These are phyloP conservation scores for Chlorella sorokiniana DNA, from an alignment of 139 green algal genomes.

Conservation along the genomic window DNA sequence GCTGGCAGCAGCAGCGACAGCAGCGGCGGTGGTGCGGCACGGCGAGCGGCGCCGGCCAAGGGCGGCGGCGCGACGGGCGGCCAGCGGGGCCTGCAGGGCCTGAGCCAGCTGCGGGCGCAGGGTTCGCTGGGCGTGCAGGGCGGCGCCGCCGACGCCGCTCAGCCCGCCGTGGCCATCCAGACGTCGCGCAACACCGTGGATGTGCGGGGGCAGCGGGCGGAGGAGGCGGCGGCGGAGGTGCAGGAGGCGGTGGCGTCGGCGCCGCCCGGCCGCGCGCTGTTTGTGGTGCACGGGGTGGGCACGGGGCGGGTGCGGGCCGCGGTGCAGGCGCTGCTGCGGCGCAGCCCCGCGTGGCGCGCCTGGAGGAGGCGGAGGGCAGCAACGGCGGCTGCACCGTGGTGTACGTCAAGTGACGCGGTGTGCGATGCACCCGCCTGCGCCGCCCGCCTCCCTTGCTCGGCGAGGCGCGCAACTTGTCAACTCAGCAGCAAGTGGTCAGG, in stretches of 20 bases:
- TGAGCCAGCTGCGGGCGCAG: neutral
- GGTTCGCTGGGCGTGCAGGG: neutral
- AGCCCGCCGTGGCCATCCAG: constrained; percentile 37
- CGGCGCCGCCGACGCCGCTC: neutral
- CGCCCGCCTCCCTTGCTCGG: neutral
- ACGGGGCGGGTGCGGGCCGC: constrained; percentile 45
- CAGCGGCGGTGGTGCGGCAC: neutral
- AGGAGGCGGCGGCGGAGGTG: constrained; percentile 36
- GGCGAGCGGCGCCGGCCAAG: neutral
- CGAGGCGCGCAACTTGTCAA: no score
- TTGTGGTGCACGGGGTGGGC: constrained; percentile 60
- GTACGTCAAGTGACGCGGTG: neutral
- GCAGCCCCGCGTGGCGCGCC: constrained; percentile 13
- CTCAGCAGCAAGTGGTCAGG: no score
- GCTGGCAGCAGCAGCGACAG: neutral
- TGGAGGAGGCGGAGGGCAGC: constrained; percentile 36
- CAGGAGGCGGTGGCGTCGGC: constrained; percentile 20
- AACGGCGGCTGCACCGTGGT: constrained; percentile 50
- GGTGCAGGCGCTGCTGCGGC: constrained; percentile 38
- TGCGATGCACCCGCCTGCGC: neutral
- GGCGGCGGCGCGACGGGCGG: neutral
- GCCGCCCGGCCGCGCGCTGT: constrained; percentile 32
- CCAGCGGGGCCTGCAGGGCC: no score
- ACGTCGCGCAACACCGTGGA: constrained; percentile 56
- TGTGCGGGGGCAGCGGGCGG: constrained; percentile 38